Conservation (phyloP, 352 stramenopile genomes). For the Pythium brachiatum region DNA sequence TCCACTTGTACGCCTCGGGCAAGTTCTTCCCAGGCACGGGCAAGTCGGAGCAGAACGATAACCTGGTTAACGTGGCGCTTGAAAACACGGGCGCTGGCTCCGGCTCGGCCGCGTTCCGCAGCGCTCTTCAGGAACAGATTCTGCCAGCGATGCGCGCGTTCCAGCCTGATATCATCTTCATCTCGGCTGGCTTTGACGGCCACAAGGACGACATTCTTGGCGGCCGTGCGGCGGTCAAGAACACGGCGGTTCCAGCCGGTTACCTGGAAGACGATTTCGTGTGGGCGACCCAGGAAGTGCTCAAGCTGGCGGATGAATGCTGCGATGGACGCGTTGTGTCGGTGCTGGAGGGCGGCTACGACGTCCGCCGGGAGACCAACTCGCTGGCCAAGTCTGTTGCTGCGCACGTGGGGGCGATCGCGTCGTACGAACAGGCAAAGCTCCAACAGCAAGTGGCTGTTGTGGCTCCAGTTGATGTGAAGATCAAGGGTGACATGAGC, state of each 20-base stretch:
- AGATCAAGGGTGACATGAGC: slow-evolving; percentile 20
- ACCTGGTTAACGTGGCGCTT: slow-evolving; percentile 77
- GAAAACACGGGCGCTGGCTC: slow-evolving; percentile 65
- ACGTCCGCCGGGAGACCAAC: slow-evolving; percentile 78
- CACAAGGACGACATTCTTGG: slow-evolving; percentile 84
- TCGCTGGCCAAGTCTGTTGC: slow-evolving; percentile 79
- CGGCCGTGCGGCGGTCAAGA: slow-evolving; percentile 73
- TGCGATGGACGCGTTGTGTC: slow-evolving; percentile 81
- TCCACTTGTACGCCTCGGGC: slow-evolving; percentile 73
- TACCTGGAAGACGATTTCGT: slow-evolving; percentile 84
- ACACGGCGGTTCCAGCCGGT: slow-evolving; percentile 67
- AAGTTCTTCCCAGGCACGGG: slow-evolving; percentile 82
- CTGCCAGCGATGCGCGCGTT: slow-evolving; percentile 77
- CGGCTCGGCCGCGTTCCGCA: slow-evolving; percentile 63
- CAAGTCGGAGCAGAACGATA: slow-evolving; percentile 51
- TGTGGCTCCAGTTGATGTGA: neutral
- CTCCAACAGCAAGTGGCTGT: slow-evolving; percentile 10
- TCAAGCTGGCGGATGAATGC: slow-evolving; percentile 70
- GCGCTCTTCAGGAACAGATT: slow-evolving; percentile 54
- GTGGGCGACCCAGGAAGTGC: slow-evolving; percentile 75
- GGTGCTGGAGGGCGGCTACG: slow-evolving; percentile 85
- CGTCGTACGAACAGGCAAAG: slow-evolving; percentile 47
- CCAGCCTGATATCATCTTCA: slow-evolving; percentile 82
- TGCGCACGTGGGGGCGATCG: slow-evolving; percentile 74
- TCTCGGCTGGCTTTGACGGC: slow-evolving; percentile 86